phyloP scores from a whole-genome alignment of 75 land plant genomes.

The Pinus taeda region DNA sequence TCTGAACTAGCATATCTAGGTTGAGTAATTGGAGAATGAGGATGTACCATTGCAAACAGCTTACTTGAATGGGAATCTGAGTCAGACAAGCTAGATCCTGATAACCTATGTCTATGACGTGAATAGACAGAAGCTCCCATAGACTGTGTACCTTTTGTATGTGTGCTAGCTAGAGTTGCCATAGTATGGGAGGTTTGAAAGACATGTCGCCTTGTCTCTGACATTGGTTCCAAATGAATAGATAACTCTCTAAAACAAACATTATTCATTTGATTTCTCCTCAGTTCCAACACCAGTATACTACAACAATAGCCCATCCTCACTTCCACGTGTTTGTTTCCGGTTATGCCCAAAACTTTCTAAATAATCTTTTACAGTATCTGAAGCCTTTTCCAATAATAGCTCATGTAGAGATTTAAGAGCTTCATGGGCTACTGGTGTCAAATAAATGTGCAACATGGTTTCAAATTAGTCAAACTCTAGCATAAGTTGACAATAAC shows the following conservation, averaged over 20 bases:
- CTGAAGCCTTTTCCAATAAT: conserved; percentile 79
- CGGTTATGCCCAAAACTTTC: conserved; percentile 66
- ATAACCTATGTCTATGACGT: conserved; percentile 34
- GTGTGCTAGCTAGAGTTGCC: conserved; percentile 33
- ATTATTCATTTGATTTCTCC: conserved; percentile 78
- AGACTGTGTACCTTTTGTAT: conserved; percentile 16
- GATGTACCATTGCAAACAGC: conserved; percentile 16
- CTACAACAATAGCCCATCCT: conserved; percentile 47
- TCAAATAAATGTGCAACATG: conserved; percentile 69
- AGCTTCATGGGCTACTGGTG: conserved; percentile 70
- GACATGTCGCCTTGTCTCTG: conserved; percentile 41
- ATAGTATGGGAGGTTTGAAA: conserved; percentile 32
- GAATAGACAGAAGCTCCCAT: conserved; percentile 27
- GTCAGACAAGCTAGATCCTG: conserved; percentile 36
- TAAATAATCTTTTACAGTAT: conserved; percentile 47
- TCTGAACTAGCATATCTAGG: conserved; percentile 39
- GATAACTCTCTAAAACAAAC: conserved; percentile 74
- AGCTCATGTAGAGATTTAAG: conserved; percentile 60
- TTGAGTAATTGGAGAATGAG: conserved; percentile 28
- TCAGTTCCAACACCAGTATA: conserved; percentile 60
- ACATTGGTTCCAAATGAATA: conserved; percentile 32
- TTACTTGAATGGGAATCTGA: conserved; percentile 38
- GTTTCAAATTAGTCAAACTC: conserved; percentile 97
- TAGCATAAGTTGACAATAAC: conserved; percentile 93
- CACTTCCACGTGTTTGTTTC: conserved; percentile 70